A percentile compares a stretch with the other conserved stretches of the same genome.
Conservation (phyloP, 139 green algal species). For the Chlorella sp. region DNA sequence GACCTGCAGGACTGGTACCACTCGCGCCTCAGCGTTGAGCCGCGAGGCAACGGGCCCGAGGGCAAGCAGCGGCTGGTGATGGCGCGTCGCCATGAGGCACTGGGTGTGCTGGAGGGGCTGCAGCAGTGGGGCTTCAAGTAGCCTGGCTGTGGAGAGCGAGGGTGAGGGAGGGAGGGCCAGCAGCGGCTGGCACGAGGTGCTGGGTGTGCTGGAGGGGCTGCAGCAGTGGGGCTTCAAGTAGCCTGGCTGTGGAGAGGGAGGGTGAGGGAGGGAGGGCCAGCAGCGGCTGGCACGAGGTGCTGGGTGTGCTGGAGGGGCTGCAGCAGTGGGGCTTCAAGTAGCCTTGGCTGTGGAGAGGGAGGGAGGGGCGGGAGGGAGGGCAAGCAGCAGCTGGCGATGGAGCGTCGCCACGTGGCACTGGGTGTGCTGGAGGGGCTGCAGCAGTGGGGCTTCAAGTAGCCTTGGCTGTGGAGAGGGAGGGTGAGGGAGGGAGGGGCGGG, state of each 20-base stretch:
- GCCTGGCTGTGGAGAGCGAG: too few relatives aligned
- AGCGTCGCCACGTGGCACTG: slow-evolving; percentile 33
- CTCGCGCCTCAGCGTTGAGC: neutral
- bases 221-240: slow-evolving; percentile 53
- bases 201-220: slow-evolving; percentile 71
- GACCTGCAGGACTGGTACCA: slow-evolving; percentile 38
- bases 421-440: slow-evolving; percentile 73
- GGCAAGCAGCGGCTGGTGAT: slow-evolving; percentile 1
- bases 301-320: slow-evolving; percentile 71
- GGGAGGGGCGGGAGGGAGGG: neutral
- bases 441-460: slow-evolving; percentile 51
- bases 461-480: too few relatives aligned
- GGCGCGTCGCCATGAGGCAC: slow-evolving; percentile 34
- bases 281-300: slow-evolving; percentile 33
- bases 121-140: slow-evolving; percentile 53
- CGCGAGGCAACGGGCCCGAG: neutral
- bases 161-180: neutral
- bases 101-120: slow-evolving; percentile 71
- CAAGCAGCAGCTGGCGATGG: neutral
- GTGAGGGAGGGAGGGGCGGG: neutral
- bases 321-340: slow-evolving; percentile 53
- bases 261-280: neutral
- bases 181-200: slow-evolving; percentile 33
- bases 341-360: too few relatives aligned
- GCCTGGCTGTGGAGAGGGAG: too few relatives aligned